phyloP scores from a whole-genome alignment of 1,284 basidiomycete genomes.

The Boletellus deceptivus region DNA sequence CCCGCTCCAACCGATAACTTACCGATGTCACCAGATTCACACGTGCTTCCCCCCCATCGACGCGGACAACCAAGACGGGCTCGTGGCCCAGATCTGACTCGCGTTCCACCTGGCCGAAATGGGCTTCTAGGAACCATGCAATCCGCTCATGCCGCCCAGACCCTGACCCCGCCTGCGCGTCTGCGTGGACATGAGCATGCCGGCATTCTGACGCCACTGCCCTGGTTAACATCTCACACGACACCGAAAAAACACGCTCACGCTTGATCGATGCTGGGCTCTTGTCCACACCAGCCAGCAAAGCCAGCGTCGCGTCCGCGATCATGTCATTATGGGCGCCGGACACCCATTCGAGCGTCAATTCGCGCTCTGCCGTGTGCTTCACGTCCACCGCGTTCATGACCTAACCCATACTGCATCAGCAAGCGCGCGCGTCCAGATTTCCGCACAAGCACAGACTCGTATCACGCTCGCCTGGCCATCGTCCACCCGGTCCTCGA shows the following conservation, averaged over 20 bases:
- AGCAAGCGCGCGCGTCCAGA: not conserved
- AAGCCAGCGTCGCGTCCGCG: conserved; percentile 91
- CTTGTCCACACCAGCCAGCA: conserved; percentile 88
- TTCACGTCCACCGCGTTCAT: conserved; percentile 93
- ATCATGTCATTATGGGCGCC: conserved; percentile 97
- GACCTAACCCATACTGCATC: conserved; percentile 43
- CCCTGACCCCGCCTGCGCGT: not conserved
- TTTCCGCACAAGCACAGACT: conserved; percentile 39
- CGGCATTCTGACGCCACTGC: not conserved
- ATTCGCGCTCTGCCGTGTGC: conserved; percentile 71
- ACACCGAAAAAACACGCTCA: conserved; percentile 30
- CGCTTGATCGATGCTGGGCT: conserved; percentile 94
- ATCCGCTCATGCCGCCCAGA: conserved; percentile 59
- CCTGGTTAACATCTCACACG: not conserved
- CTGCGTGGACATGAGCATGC: conserved; percentile 9
- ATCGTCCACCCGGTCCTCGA: conserved; percentile 82
- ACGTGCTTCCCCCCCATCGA: conserved; percentile 74
- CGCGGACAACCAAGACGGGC: conserved; percentile 64
- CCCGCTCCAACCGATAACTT: conserved; percentile 15
- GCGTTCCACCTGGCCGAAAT: conserved; percentile 87
- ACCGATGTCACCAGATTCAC: conserved; percentile 71
- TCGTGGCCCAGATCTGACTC: conserved; percentile 36
- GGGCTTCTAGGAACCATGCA: conserved; percentile 88
- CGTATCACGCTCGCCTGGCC: conserved; percentile 77
- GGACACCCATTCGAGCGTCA: conserved; percentile 92